A percentile compares a stretch with the other conserved stretches of the same genome.
These are phyloP conservation scores for Tetrapisispora pingtungensis DNA, from an alignment of 805 yeast genomes.

Conservation along the genomic window DNA sequence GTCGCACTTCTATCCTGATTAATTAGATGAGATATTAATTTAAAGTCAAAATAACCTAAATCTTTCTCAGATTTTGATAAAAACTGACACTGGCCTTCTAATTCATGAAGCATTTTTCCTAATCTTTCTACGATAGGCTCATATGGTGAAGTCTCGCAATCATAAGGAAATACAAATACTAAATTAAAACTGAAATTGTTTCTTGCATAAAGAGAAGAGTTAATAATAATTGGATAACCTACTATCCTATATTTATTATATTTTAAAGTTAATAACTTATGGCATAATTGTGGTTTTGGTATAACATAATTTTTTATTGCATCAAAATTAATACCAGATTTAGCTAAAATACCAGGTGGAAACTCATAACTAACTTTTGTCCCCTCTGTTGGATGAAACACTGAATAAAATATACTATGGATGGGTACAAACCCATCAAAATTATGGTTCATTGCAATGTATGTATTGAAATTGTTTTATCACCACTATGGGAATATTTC, in stretches of 20 bases:
- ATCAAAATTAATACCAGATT: slow-evolving; percentile 59
- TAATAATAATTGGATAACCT: slow-evolving; percentile 83
- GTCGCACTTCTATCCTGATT: slow-evolving; percentile 3
- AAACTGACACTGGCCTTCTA: slow-evolving; percentile 80
- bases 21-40: slow-evolving; percentile 1
- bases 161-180: slow-evolving; percentile 81
- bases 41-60: slow-evolving; percentile 27
- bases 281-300: slow-evolving; percentile 88
- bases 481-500: no score
- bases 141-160: slow-evolving; percentile 73
- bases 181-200: slow-evolving; percentile 90
- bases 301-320: slow-evolving; percentile 81
- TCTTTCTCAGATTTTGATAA: slow-evolving; percentile 48
- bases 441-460: slow-evolving; percentile 16
- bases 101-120: slow-evolving; percentile 78
- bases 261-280: slow-evolving; percentile 65
- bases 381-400: slow-evolving; percentile 93
- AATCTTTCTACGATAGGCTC: slow-evolving; percentile 76
- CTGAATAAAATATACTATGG: slow-evolving; percentile 76
- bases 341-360: slow-evolving; percentile 48
- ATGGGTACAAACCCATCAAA: slow-evolving; percentile 76
- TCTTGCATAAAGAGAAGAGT: slow-evolving; percentile 67
- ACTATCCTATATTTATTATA: slow-evolving; percentile 60
- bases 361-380: slow-evolving; percentile 86
- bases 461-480: no score